phyloP scores from a whole-genome alignment of 805 yeast genomes.

The Zygoascus ofunaensis region DNA sequence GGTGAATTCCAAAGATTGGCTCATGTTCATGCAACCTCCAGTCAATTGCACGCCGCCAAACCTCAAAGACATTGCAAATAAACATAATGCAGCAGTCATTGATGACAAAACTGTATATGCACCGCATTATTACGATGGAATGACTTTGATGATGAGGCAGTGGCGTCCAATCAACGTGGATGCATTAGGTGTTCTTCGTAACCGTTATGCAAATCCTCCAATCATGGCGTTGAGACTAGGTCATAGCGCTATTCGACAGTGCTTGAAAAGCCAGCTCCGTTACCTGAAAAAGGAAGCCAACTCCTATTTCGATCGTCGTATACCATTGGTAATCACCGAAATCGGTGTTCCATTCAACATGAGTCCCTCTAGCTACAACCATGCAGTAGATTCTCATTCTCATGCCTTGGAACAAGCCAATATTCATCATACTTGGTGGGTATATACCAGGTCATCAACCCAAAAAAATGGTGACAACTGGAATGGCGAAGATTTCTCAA shows the following conservation, averaged over 20 bases:
- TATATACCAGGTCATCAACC: slow-evolving; percentile 58
- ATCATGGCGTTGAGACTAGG: slow-evolving; percentile 61
- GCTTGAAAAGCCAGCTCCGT: slow-evolving; percentile 54
- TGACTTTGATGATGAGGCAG: slow-evolving; percentile 77
- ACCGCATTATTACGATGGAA: slow-evolving; percentile 88
- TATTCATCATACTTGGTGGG: slow-evolving; percentile 75
- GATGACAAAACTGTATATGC: slow-evolving; percentile 60
- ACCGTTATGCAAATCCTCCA: slow-evolving; percentile 55
- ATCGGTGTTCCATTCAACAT: slow-evolving; percentile 94
- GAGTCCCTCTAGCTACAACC: slow-evolving; percentile 70
- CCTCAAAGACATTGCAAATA: slow-evolving; percentile 26
- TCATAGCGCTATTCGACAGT: slow-evolving; percentile 60
- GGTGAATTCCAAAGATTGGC: slow-evolving; percentile 33
- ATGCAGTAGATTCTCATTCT: slow-evolving; percentile 72
- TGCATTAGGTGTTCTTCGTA: slow-evolving; percentile 75
- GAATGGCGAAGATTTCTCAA: slow-evolving; percentile 87
- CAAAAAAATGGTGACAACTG: slow-evolving; percentile 84
- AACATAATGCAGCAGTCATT: slow-evolving; percentile 22
- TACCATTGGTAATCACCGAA: slow-evolving; percentile 76
- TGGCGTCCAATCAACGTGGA: slow-evolving; percentile 81
- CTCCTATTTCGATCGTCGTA: slow-evolving; percentile 43
- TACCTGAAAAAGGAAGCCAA: slow-evolving; percentile 56
- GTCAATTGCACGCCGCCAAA: slow-evolving; percentile 70
- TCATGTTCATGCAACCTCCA: slow-evolving; percentile 71
- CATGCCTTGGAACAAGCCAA: slow-evolving; percentile 66